A percentile compares a stretch with the other conserved stretches of the same genome.
phyloP scores from a whole-genome alignment of 495 filamentous ascomycete species.

The Neurospora sp. region DNA sequence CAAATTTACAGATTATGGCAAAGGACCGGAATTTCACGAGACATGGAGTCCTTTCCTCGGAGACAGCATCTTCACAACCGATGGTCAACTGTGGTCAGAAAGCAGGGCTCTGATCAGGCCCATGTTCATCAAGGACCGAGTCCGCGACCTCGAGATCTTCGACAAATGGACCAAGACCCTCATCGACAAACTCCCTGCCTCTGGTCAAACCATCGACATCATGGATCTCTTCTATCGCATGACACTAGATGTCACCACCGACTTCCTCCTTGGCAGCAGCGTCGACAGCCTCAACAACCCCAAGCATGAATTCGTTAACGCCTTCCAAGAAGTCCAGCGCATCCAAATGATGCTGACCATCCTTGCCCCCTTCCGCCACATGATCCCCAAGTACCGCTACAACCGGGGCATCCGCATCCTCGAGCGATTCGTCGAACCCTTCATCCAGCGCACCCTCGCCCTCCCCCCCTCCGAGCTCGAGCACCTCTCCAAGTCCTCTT shows the following conservation, averaged over 20 bases:
- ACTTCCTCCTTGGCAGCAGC: slow-evolving; percentile 46
- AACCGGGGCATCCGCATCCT: slow-evolving; percentile 31
- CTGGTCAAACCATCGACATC: slow-evolving; percentile 36
- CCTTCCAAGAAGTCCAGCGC: slow-evolving; percentile 44
- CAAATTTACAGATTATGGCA: slow-evolving; percentile 47
- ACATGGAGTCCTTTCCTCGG: slow-evolving; percentile 47
- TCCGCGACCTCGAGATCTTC: slow-evolving; percentile 37
- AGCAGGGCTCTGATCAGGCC: slow-evolving; percentile 44
- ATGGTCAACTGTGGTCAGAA: slow-evolving; percentile 44
- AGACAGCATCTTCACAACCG: slow-evolving; percentile 48
- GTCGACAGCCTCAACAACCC: slow-evolving; percentile 44
- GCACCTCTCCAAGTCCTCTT: slow-evolving; percentile 32
- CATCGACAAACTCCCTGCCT: slow-evolving; percentile 27
- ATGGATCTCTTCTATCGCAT: slow-evolving; percentile 44
- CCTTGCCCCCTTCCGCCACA: slow-evolving; percentile 27
- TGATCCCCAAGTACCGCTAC: slow-evolving; percentile 36
- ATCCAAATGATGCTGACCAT: slow-evolving; percentile 37
- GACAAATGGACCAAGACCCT: slow-evolving; percentile 37
- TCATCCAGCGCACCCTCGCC: slow-evolving; percentile 40
- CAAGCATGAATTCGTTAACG: slow-evolving; percentile 38
- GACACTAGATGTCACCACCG: slow-evolving; percentile 50
- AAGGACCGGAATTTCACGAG: slow-evolving; percentile 39
- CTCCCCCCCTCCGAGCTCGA: slow-evolving; percentile 41
- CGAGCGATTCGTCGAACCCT: slow-evolving; percentile 41
- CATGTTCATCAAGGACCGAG: slow-evolving; percentile 46